Base-by-base conservation (phyloP, 2,329 filamentous ascomycete genomes). In the Annulohypoxylon truncatum region DNA sequence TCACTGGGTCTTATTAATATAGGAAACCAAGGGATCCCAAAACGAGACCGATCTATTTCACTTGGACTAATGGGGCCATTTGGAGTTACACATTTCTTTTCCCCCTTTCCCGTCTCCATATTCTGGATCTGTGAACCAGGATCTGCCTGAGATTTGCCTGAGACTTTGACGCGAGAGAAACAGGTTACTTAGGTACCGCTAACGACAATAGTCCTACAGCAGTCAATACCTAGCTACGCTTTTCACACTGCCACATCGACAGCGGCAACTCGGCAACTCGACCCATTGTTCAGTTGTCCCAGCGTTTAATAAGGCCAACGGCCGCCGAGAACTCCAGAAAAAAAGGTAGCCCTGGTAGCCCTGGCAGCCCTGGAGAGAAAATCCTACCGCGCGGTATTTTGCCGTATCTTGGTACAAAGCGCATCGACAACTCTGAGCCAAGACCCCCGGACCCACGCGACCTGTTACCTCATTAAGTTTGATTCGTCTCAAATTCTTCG, bases 401-500 rank as follows among this genome's bases (percentile, higher is more conserved):
- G 56, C 51, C 50, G 15, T 35, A 58, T 38, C 47, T 38, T 42
- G 38, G 31, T 38, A 51, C 52, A 28, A 26, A 18, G 42, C 50
- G 31, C 54, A 20, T 63, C 53, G 35, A 65, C 15, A 40, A 47
- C 53, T 26, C 51, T 35, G 7, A 63, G 60, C 69, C 64, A 70
- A 70, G 67, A 58, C 61, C 20, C 48, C 48, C 18, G 47, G 70
- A 69, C 70, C 70, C 72, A 74, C 72, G 67, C 71, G 67, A 75
- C 64, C 55, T 61, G 15, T 65, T 73, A 50, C 71, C 67, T 64
- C 47, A 71, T 73, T 66, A 48, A 66, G 65, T 22, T 61, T 57
- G 52, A 61, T 47, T 61, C 63, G 64, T 66, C 55, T 68, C 64
- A 53, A 65, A 58, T 63, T 66, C 38, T 62, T 46, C 35, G 38